Evolutionary conservation across 805 yeast species (phyloP).

Genomic region (Komagataella populi): DNA sequence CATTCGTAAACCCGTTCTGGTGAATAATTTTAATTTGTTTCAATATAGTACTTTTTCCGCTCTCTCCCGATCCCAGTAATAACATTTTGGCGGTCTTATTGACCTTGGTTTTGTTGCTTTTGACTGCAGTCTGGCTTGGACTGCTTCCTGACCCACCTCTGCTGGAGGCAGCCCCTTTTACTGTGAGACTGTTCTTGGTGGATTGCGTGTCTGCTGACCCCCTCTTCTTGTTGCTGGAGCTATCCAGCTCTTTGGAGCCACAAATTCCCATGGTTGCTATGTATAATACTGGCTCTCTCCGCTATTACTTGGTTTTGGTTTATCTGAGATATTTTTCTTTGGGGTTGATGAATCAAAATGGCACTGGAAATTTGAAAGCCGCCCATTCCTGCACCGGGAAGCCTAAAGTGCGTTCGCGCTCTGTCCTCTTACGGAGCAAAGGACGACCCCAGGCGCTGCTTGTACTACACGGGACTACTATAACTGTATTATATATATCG

Average conservation of each 20-base stretch:
- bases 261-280: constrained; percentile 6
- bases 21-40: constrained; percentile 74
- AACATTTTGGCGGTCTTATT: constrained; percentile 35
- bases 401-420: background rate
- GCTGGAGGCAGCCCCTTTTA: background rate
- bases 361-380: background rate
- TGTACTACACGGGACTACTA: background rate
- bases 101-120: constrained; percentile 8
- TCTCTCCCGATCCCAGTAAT: constrained; percentile 78
- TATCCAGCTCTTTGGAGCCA: constrained; percentile 7
- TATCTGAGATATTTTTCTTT: background rate
- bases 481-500: background rate
- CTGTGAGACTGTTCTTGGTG: background rate
- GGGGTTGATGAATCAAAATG: background rate
- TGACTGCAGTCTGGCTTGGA: background rate
- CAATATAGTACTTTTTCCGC: constrained; percentile 70
- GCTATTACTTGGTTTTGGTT: background rate
- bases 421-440: background rate
- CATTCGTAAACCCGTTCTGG: constrained; percentile 55
- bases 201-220: background rate
- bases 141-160: background rate
- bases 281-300: background rate
- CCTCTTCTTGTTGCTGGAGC: background rate
- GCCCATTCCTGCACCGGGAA: background rate
- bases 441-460: background rate